Base-by-base conservation (phyloP, 805 yeast species). In the Schwanniomyces occidentalis region DNA sequence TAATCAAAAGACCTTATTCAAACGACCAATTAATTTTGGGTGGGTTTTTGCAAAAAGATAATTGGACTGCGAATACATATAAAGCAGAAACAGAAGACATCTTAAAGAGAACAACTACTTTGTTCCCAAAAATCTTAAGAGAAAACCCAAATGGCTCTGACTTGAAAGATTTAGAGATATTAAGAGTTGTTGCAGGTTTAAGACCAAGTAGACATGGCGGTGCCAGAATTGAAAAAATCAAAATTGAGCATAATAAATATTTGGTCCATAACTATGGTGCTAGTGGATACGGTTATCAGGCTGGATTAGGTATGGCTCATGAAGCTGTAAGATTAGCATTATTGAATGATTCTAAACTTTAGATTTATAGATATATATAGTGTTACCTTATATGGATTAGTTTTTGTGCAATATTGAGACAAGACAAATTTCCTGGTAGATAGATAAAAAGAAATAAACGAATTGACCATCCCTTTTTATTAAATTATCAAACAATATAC, bases 1-100 rank as follows among this genome's bases (percentile, higher is more conserved):
- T 80, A 33, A 85, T 85, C 53, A 87, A 87, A 37, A 71, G 91
- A 42, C 88, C 90, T 0, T 59, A 67, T 36, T 76, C 85, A 1
- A 69, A 74, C 35, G 84, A 79, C 37, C 82, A 83, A 43, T 70
- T 85, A 18, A 37, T 53, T 16, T 43, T 53, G 16, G 58, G 59
- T 2, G 59, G 57, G 8, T 54, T 44, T 30, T 33, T 49, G 40
- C 58, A 53, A 30, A 40, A 40, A 17, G 35, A 52, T 28, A 43
- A 40, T 20, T 45, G 48, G 48, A 34, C 44, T 7, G 46, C 46
- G 0, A 42, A 39, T 16, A 46, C 56, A 3, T 42, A 37, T 19
- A 35, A 31, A n/a, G 33, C 20, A 17, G 54, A 54, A 32, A 50
- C 43, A 9, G 38, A 29, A 16, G 53, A 49, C 26, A 54, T 54